phyloP scores from a whole-genome alignment of 176 grass and related monocot genomes.

The Poa pratensis region DNA sequence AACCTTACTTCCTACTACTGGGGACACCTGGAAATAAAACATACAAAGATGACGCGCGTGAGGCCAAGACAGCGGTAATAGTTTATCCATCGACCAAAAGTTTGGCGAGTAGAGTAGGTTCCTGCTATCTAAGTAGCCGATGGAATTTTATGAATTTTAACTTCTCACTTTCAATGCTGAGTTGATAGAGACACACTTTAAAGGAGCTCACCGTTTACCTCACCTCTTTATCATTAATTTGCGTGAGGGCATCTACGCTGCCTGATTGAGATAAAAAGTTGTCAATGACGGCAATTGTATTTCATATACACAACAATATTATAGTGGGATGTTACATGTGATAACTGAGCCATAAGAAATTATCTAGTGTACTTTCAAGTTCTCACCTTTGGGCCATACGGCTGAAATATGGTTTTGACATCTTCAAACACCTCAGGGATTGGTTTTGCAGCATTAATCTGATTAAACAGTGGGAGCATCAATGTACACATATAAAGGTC shows the following conservation, averaged over 20 bases:
- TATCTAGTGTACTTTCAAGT: neutral
- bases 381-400: conserved; percentile 38
- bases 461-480: conserved; percentile 18
- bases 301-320: neutral
- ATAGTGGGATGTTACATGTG: neutral
- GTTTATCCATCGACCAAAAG: neutral
- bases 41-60: neutral
- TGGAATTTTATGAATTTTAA: neutral
- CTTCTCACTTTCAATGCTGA: neutral
- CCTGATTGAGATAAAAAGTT: conserved; percentile 36
- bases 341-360: neutral
- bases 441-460: conserved; percentile 61
- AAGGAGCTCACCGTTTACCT: neutral
- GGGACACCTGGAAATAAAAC: too few relatives aligned
- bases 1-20: too few relatives aligned
- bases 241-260: neutral
- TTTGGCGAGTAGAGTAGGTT: neutral
- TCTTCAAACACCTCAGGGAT: conserved; percentile 62
- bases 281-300: neutral
- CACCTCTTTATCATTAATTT: neutral
- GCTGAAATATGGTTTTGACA: conserved; percentile 60
- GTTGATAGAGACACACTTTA: neutral
- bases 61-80: neutral
- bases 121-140: neutral
- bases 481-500: neutral